A percentile compares a stretch with the other conserved stretches of the same genome.
Conservation (phyloP, 129 eudicot genomes). For the Apium graveolens region DNA sequence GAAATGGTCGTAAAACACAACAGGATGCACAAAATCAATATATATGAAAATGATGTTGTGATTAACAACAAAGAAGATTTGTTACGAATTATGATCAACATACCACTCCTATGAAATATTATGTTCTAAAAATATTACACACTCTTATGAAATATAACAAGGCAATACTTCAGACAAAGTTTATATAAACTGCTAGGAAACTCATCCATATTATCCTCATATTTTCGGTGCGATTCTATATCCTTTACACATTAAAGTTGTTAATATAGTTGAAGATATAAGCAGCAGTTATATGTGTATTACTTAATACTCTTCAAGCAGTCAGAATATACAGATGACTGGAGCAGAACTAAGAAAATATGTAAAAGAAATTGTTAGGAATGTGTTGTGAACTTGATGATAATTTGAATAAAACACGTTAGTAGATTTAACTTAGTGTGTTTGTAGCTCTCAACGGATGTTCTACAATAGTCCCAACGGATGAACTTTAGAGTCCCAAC, state of each 20-base stretch:
- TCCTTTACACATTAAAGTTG: background rate
- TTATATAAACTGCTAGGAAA: background rate
- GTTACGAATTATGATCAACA: too few species aligned
- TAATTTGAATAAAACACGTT: too few species aligned
- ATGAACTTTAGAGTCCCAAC: too few species aligned
- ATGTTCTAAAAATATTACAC: too few species aligned
- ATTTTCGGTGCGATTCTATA: background rate
- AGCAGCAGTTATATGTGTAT: background rate
- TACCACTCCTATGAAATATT: too few species aligned
- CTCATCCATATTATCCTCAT: background rate
- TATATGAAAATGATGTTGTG: background rate
- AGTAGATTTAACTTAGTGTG: too few species aligned
- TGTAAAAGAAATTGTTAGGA: too few species aligned
- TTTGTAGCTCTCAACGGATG: too few species aligned
- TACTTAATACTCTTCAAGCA: background rate
- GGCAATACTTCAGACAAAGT: background rate
- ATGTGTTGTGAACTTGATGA: too few species aligned
- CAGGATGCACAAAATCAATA: constrained; percentile 36
- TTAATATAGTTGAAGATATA: background rate
- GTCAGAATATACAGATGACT: background rate
- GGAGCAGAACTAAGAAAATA: background rate
- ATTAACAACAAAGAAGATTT: background rate
- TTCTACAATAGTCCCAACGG: too few species aligned
- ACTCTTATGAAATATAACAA: background rate
- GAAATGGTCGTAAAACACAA: constrained; percentile 53